Evolutionary conservation across 1,139 yeast species (phyloP).

Genomic region (Candida anutae): DNA sequence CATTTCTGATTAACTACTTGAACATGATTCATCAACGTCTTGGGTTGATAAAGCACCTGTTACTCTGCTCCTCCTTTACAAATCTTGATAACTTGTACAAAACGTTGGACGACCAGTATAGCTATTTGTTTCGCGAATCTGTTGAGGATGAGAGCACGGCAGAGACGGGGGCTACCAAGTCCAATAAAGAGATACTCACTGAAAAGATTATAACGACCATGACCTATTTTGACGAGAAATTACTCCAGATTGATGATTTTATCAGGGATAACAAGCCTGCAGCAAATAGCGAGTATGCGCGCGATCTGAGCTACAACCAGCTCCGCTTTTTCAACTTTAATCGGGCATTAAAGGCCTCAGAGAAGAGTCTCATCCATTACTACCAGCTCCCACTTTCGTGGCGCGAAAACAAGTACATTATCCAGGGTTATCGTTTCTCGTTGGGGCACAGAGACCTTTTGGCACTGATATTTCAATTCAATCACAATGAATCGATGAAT

Average conservation of each 20-base stretch:
- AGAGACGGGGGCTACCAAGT: background rate
- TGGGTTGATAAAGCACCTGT: slow-evolving; percentile 32
- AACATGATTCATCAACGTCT: slow-evolving; percentile 37
- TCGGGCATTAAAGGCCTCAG: slow-evolving; percentile 50
- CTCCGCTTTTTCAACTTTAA: slow-evolving; percentile 52
- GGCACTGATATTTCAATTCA: slow-evolving; percentile 44
- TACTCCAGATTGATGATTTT: slow-evolving; percentile 42
- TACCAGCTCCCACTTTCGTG: slow-evolving; percentile 88
- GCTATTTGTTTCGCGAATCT: slow-evolving; percentile 26
- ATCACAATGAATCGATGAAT: slow-evolving; percentile 85
- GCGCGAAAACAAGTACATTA: slow-evolving; percentile 85
- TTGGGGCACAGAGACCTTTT: slow-evolving; percentile 54
- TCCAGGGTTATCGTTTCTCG: slow-evolving; percentile 80
- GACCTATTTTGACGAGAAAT: slow-evolving; percentile 49
- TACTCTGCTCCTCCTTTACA: slow-evolving; percentile 34
- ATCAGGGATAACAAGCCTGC: slow-evolving; percentile 31
- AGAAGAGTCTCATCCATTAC: slow-evolving; percentile 52
- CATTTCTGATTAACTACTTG: slow-evolving; percentile 27
- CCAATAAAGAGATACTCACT: slow-evolving; percentile 26
- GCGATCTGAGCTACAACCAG: slow-evolving; percentile 19
- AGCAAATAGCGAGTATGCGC: slow-evolving; percentile 15
- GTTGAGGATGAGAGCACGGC: slow-evolving; percentile 1
- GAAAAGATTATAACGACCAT: slow-evolving; percentile 45
- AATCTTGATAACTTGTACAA: slow-evolving; percentile 42
- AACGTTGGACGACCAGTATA: slow-evolving; percentile 50